Percentiles rank a stretch among this genome's conserved stretches.
Evolutionary conservation across 306 rosid species (phyloP).

Genomic region (Psophocarpus tetragonolobus): DNA sequence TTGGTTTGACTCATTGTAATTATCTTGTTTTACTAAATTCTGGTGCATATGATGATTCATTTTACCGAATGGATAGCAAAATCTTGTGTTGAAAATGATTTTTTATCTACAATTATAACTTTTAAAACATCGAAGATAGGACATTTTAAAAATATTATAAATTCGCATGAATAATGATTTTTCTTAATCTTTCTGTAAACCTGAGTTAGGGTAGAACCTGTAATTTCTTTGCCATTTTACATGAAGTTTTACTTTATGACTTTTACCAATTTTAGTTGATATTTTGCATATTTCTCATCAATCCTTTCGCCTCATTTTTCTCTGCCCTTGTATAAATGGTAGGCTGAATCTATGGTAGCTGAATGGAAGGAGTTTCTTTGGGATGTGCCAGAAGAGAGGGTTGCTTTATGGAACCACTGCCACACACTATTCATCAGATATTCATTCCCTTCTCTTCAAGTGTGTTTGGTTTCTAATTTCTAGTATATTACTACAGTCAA

Average conservation of each 20-base stretch:
- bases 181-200: constrained; percentile 1
- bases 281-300: constrained; percentile 19
- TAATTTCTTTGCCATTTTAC: constrained; percentile 23
- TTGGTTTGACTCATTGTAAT: constrained; percentile 6
- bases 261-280: constrained; percentile 20
- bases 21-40: constrained; percentile 19
- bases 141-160: neutral
- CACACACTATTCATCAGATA: constrained; percentile 86
- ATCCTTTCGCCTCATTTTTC: constrained; percentile 1
- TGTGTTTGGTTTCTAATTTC: constrained; percentile 44
- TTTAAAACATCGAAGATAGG: neutral
- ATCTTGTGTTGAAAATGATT: constrained; percentile 22
- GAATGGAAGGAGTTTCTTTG: constrained; percentile 99
- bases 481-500: constrained; percentile 31
- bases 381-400: constrained; percentile 98
- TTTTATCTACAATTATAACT: constrained; percentile 12
- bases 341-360: constrained; percentile 99
- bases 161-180: constrained; percentile 10
- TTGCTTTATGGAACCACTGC: constrained; percentile 95
- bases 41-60: constrained; percentile 15
- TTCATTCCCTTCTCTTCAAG: constrained; percentile 93
- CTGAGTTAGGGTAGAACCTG: constrained; percentile 1
- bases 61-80: constrained; percentile 26
- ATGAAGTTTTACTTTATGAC: neutral
- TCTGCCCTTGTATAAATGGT: constrained; percentile 26